phyloP scores from a whole-genome alignment of 768 basidiomycete genomes.

The Kwoniella dejecticola region DNA sequence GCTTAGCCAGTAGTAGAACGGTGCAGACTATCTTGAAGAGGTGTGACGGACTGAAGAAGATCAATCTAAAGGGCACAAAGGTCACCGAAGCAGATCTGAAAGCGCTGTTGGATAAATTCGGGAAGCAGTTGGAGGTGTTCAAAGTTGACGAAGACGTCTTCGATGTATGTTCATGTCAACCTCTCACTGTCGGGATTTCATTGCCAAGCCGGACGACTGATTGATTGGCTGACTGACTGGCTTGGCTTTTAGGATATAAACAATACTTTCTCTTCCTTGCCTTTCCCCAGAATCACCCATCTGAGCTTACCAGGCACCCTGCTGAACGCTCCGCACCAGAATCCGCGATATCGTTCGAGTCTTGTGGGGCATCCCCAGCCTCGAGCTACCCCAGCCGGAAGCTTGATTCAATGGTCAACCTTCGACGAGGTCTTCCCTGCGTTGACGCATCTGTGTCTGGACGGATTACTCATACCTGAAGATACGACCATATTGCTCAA shows the following conservation, averaged over 20 bases:
- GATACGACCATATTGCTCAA: slow-evolving; percentile 15
- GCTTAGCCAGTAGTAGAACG: slow-evolving; percentile 14
- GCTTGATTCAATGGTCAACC: slow-evolving; percentile 25
- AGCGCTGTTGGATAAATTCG: slow-evolving; percentile 27
- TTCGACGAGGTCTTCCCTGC: slow-evolving; percentile 29
- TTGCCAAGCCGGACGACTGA: not conserved
- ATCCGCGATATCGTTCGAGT: not conserved
- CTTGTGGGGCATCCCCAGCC: slow-evolving; percentile 24
- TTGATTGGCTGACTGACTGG: not conserved
- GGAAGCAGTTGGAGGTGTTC: slow-evolving; percentile 31
- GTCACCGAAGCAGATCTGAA: slow-evolving; percentile 29
- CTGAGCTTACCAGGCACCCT: slow-evolving; percentile 44
- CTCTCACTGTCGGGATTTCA: too few species aligned
- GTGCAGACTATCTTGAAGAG: slow-evolving; percentile 29
- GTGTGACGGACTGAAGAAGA: slow-evolving; percentile 19
- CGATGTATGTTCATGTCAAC: slow-evolving; percentile 20
- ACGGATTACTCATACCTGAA: slow-evolving; percentile 28
- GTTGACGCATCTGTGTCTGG: slow-evolving; percentile 37
- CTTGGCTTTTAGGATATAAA: slow-evolving; percentile 13
- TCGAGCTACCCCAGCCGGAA: slow-evolving; percentile 12
- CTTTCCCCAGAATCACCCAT: slow-evolving; percentile 37
- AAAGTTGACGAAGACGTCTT: slow-evolving; percentile 34
- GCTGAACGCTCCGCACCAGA: slow-evolving; percentile 20
- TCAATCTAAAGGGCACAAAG: slow-evolving; percentile 45
- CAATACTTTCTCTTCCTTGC: slow-evolving; percentile 20